Evolutionary conservation across 1,284 basidiomycete species (phyloP), one percentile per base, ranked within the genome.

Genomic region (Fomes fomentarius): DNA sequence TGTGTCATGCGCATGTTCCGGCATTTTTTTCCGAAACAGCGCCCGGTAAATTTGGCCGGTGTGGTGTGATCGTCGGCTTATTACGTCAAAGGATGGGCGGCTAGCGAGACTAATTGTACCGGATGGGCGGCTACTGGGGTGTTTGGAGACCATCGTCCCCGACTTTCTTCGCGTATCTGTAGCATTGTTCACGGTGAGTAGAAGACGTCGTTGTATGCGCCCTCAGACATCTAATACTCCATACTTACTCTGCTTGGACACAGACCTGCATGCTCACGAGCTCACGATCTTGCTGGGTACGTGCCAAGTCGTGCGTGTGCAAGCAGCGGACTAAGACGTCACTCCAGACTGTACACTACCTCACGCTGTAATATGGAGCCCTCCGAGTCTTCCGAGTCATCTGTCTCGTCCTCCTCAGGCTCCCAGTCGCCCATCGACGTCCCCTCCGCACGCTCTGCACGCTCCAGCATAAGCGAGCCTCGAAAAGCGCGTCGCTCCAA

Each of bases 401-500:
- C 63, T 50, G 58, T 62, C 21, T 55, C 58, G 17, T 59, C 63
- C 17, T 63, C 65, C 22, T 64, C 63, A 48, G 58, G 62, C 24
- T 55, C 58, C n/a, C 60, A 61, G n/a, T 63, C 63, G 48, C 61
- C 54, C 43, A 54, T 49, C 40, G 50, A 42, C 30, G 15, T 33
- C 30, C 47, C 26, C 22, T 46, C 41, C 26, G 51, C 52, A 4
- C 46, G 47, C 14, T 58, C 57, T 19, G 37, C 46, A 26, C 57
- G 60, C 35, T 62, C 59, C 14, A 57, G 56, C 35, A 40, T 54
- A 14, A 56, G 57, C 35, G 64, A 63, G 15, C 39, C 55, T 14
- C 59, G 63, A 40, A 63, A 51, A 35, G 33, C 35, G 11, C 59
- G 60, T 14, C 63, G 67, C 17, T 65, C 60, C 21, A 66, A 66